Evolutionary conservation across 2,329 filamentous ascomycete genomes (phyloP).

Genomic region (Thielaviopsis musarum): DNA sequence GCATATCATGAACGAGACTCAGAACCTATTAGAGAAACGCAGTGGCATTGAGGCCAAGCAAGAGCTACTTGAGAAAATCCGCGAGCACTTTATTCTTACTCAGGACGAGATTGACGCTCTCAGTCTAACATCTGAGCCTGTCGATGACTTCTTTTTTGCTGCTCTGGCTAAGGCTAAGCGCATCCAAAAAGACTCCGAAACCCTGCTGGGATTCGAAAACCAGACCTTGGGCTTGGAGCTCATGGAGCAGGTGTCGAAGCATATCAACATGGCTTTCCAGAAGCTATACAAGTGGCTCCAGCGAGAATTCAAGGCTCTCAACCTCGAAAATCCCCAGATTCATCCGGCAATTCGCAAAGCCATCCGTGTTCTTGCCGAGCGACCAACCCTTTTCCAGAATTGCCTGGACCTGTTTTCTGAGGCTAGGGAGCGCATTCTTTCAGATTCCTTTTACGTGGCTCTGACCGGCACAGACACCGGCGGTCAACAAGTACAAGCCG

Average conservation of each 20-base stretch:
- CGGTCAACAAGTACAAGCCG: conserved; percentile 39
- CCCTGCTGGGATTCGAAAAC: conserved; percentile 77
- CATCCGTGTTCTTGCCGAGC: conserved; percentile 71
- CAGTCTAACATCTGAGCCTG: conserved; percentile 62
- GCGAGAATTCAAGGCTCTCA: conserved; percentile 77
- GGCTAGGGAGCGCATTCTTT: conserved; percentile 69
- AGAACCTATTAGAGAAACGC: conserved; percentile 54
- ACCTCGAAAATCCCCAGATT: conserved; percentile 88
- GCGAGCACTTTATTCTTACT: conserved; percentile 65
- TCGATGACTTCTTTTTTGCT: conserved; percentile 72
- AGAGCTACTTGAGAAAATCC: conserved; percentile 59
- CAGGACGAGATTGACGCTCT: conserved; percentile 63
- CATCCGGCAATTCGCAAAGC: conserved; percentile 69
- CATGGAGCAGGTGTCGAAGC: conserved; percentile 77
- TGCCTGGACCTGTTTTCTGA: conserved; percentile 89
- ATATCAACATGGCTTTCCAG: conserved; percentile 79
- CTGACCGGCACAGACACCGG: conserved; percentile 54
- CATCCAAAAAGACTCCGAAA: conserved; percentile 75
- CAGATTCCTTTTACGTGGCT: conserved; percentile 76
- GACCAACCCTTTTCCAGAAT: conserved; percentile 79
- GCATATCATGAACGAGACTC: conserved; percentile 62
- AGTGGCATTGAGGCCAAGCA: conserved; percentile 65
- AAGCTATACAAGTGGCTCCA: conserved; percentile 95
- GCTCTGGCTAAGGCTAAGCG: conserved; percentile 64
- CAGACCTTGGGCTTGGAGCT: conserved; percentile 78